These are phyloP conservation scores for Pyricularia sp. DNA, from an alignment of 2,329 filamentous ascomycete species.

Conservation along the genomic window DNA sequence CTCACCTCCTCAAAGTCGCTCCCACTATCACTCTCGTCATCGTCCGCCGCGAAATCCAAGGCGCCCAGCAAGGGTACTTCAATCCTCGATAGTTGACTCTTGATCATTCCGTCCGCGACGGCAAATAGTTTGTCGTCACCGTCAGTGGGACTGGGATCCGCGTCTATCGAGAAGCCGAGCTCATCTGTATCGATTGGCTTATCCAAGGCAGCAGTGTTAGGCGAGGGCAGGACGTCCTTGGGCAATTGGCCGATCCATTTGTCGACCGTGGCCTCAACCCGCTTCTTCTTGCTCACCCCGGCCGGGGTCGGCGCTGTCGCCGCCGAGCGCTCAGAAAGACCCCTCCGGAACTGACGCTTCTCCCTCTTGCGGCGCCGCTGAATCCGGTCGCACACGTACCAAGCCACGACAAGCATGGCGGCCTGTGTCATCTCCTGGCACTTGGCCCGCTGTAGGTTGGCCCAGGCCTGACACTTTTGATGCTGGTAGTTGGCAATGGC, in stretches of 20 bases:
- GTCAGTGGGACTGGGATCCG: constrained; percentile 21
- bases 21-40: constrained; percentile 20
- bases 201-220: constrained; percentile 14
- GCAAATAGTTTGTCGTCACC: constrained; percentile 29
- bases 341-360: constrained; percentile 27
- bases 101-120: constrained; percentile 33
- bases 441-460: constrained; percentile 30
- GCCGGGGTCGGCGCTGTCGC: constrained; percentile 3
- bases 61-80: constrained; percentile 32
- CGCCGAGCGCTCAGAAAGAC: constrained; percentile 20
- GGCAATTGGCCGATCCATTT: constrained; percentile 30
- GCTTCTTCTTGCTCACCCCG: constrained; percentile 16
- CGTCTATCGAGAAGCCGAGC: constrained; percentile 26
- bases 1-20: constrained; percentile 20
- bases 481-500: constrained; percentile 33
- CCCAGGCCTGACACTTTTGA: constrained; percentile 34
- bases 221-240: constrained; percentile 17
- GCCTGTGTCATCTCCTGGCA: constrained; percentile 36
- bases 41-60: constrained; percentile 29
- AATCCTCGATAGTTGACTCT: constrained; percentile 30
- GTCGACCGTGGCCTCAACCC: constrained; percentile 23
- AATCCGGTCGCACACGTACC: constrained; percentile 35
- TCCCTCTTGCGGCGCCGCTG: constrained; percentile 26
- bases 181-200: constrained; percentile 23
- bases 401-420: constrained; percentile 34